Conservation (phyloP, 306 rosid species). For the Comarum palustre region DNA sequence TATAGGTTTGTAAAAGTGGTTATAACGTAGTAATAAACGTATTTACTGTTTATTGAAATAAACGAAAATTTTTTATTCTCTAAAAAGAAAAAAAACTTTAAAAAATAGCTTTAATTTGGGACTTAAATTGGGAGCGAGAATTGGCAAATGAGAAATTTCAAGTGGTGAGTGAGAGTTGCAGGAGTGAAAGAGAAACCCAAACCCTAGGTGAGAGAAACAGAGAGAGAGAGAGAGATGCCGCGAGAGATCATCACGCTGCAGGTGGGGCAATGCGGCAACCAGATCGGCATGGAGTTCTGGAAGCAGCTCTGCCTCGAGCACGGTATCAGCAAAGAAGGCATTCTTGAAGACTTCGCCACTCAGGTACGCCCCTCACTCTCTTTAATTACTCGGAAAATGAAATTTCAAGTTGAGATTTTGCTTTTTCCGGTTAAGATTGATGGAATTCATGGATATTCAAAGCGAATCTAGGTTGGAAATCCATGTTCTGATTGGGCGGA, state of each 20-base stretch:
- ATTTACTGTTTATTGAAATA: too few relatives aligned
- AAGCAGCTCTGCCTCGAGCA: conserved; percentile 98
- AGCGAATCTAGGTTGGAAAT: too few relatives aligned
- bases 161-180: neutral
- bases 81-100: too few relatives aligned
- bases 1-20: too few relatives aligned
- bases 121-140: neutral
- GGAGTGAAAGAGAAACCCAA: conserved; percentile 11
- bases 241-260: conserved; percentile 91
- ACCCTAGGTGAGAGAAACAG: conserved; percentile 47
- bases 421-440: too few relatives aligned
- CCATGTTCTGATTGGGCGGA: neutral
- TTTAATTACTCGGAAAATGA: too few relatives aligned
- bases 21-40: too few relatives aligned
- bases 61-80: too few relatives aligned
- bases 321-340: conserved; percentile 95
- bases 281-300: conserved; percentile 99
- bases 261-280: conserved; percentile 98
- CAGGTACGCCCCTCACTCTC: conserved; percentile 65
- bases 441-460: too few relatives aligned
- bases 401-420: too few relatives aligned
- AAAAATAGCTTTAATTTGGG: too few relatives aligned
- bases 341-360: conserved; percentile 97
- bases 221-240: conserved; percentile 47
- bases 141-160: neutral